These are phyloP conservation scores for Wickerhamiella hasegawae DNA, from an alignment of 805 yeast genomes.

Conservation along the genomic window DNA sequence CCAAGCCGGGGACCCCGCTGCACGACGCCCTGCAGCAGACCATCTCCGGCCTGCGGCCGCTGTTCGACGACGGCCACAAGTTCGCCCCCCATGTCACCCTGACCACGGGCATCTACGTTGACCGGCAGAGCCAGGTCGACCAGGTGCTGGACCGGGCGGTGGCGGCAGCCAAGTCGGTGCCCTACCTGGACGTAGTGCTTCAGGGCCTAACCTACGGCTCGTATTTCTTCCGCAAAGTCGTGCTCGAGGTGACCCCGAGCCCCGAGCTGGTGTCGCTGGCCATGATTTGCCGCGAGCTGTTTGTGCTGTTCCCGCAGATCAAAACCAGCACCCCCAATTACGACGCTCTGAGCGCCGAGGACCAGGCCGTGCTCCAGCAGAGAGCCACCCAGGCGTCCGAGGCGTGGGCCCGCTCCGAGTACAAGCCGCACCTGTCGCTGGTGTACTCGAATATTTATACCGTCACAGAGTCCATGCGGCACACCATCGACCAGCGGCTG, in stretches of 20 bases:
- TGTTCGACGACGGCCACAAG: conserved; percentile 54
- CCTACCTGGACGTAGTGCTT: conserved; percentile 25
- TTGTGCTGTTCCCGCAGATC: conserved; percentile 17
- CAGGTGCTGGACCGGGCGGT: conserved; percentile 39
- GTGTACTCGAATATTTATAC: conserved; percentile 52
- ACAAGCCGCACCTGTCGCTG: conserved; percentile 57
- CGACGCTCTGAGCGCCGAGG: conserved; percentile 17
- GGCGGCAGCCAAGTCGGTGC: conserved; percentile 36
- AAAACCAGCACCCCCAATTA: conserved; percentile 11
- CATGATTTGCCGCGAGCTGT: conserved; percentile 23
- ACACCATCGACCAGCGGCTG: conserved; percentile 47
- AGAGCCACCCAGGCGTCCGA: conserved; percentile 31
- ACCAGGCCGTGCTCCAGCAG: conserved; percentile 14
- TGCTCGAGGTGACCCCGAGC: conserved; percentile 30
- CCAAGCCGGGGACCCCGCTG: conserved; percentile 36
- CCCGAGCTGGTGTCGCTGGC: conserved; percentile 38
- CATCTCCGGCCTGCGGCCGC: conserved; percentile 47
- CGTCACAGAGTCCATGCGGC: conserved; percentile 47
- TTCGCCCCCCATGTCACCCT: conserved; percentile 70
- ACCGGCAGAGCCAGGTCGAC: conserved; percentile 39
- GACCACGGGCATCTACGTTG: conserved; percentile 40
- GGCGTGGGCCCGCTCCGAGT: conserved; percentile 41
- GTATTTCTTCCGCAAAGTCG: conserved; percentile 36
- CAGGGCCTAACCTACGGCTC: conserved; percentile 33
- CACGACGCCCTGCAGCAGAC: conserved; percentile 41